These are phyloP conservation scores for Fusarium sp. DNA, from an alignment of 2,329 filamentous ascomycete species.

Conservation along the genomic window DNA sequence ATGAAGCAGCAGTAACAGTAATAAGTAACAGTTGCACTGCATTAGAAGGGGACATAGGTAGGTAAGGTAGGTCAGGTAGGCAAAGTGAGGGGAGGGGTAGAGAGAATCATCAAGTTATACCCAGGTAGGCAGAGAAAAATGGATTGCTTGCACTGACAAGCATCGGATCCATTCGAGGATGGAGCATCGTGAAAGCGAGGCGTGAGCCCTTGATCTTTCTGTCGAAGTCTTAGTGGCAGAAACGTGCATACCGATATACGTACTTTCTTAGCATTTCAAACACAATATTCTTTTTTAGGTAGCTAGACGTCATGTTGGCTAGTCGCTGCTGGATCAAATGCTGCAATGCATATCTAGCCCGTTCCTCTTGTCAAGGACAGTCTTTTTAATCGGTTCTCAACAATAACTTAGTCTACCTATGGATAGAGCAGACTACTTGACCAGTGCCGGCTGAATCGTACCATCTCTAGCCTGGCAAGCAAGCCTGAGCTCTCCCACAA, in stretches of 20 bases:
- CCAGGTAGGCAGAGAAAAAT: neutral
- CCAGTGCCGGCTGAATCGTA: slow-evolving; percentile 29
- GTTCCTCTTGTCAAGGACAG: slow-evolving; percentile 8
- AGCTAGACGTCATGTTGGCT: slow-evolving; percentile 21
- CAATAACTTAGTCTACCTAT: slow-evolving; percentile 1
- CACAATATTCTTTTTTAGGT: neutral
- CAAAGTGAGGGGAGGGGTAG: slow-evolving; percentile 30
- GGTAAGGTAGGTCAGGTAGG: neutral
- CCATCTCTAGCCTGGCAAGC: slow-evolving; percentile 35
- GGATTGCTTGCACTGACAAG: slow-evolving; percentile 18
- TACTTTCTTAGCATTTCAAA: slow-evolving; percentile 1
- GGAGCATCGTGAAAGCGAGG: slow-evolving; percentile 29
- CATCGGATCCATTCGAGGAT: slow-evolving; percentile 20
- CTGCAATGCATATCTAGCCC: slow-evolving; percentile 12
- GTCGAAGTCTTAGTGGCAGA: slow-evolving; percentile 18
- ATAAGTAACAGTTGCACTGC: slow-evolving; percentile 14
- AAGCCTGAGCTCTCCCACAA: slow-evolving; percentile 10
- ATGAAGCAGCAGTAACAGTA: slow-evolving; percentile 12
- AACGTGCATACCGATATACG: slow-evolving; percentile 5
- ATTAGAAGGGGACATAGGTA: slow-evolving; percentile 10
- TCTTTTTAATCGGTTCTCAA: slow-evolving; percentile 29
- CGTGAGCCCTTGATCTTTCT: slow-evolving; percentile 30
- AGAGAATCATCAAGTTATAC: neutral
- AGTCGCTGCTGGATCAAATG: slow-evolving; percentile 19
- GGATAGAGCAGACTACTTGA: neutral